A percentile compares a stretch with the other conserved stretches of the same genome.
These are phyloP conservation scores for Botrytis elliptica DNA, from an alignment of 2,329 filamentous ascomycete genomes.

Conservation along the genomic window DNA sequence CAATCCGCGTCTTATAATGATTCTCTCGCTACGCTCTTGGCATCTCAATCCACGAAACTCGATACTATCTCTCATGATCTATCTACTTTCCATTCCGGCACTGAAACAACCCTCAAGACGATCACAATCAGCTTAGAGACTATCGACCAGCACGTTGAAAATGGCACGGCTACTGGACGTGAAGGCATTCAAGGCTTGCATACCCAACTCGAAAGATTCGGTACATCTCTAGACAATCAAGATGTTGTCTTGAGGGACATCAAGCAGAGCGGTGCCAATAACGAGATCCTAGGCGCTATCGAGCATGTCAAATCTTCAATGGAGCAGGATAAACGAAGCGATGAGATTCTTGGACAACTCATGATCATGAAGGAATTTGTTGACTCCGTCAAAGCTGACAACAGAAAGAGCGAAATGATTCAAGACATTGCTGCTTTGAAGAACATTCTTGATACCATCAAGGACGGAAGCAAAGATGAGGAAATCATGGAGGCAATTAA, in stretches of 20 bases:
- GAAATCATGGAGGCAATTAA: constrained; percentile 21
- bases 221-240: constrained; percentile 9
- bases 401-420: not conserved
- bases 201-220: constrained; percentile 8
- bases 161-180: constrained; percentile 10
- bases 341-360: constrained; percentile 1
- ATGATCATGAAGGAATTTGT: constrained; percentile 1
- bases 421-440: constrained; percentile 1
- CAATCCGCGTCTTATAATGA: constrained; percentile 2
- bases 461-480: constrained; percentile 4
- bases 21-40: constrained; percentile 2
- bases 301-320: not conserved
- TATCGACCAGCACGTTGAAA: constrained; percentile 6
- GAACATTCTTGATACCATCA: constrained; percentile 1
- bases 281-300: not conserved
- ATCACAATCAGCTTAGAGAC: constrained; percentile 18
- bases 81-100: constrained; percentile 14
- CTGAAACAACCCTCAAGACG: constrained; percentile 17
- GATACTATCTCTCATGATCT: constrained; percentile 20
- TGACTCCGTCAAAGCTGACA: constrained; percentile 2
- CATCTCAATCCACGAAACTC: constrained; percentile 15
- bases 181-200: constrained; percentile 11
- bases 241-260: constrained; percentile 5
- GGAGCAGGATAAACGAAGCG: constrained; percentile 6
- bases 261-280: not conserved